Conservation (phyloP, 129 eudicot genomes). For the carrot (Daucus carota) region DNA sequence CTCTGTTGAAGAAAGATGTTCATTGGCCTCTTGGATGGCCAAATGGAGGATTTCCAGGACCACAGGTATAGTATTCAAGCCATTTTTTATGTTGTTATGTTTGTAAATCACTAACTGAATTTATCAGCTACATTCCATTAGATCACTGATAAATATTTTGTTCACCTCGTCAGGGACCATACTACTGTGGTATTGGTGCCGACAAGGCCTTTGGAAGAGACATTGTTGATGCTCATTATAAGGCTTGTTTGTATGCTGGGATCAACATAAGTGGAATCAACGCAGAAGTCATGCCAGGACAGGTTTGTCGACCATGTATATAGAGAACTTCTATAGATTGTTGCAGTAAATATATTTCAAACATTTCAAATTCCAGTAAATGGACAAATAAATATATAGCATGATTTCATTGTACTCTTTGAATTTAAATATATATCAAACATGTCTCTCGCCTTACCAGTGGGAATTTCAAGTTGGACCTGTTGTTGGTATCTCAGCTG, state of each 20-base stretch:
- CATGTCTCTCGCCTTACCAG: conserved; percentile 27
- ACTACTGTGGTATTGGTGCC: conserved; percentile 83
- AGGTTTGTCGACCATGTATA: conserved; percentile 27
- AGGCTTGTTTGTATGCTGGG: conserved; percentile 84
- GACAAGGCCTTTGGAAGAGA: conserved; percentile 82
- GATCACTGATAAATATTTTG: not conserved
- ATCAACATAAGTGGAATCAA: conserved; percentile 77
- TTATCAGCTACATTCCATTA: not conserved
- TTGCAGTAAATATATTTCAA: no score
- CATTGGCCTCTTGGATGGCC: conserved; percentile 94
- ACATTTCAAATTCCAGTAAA: not conserved
- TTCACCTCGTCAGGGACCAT: conserved; percentile 49
- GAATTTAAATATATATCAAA: not conserved
- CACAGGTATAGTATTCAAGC: conserved; percentile 32
- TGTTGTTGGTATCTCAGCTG: conserved; percentile 68
- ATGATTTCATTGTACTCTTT: not conserved
- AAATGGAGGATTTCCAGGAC: conserved; percentile 68
- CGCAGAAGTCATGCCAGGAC: conserved; percentile 95
- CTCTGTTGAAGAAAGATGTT: conserved; percentile 56
- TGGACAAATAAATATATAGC: not conserved
- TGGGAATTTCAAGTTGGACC: conserved; percentile 98
- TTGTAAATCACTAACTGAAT: not conserved
- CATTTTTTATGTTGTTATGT: not conserved
- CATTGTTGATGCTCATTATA: conserved; percentile 79
- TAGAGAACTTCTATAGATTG: not conserved